phyloP scores from a whole-genome alignment of 108 stramenopile genomes.

The Nannochloropsis gaditana region DNA sequence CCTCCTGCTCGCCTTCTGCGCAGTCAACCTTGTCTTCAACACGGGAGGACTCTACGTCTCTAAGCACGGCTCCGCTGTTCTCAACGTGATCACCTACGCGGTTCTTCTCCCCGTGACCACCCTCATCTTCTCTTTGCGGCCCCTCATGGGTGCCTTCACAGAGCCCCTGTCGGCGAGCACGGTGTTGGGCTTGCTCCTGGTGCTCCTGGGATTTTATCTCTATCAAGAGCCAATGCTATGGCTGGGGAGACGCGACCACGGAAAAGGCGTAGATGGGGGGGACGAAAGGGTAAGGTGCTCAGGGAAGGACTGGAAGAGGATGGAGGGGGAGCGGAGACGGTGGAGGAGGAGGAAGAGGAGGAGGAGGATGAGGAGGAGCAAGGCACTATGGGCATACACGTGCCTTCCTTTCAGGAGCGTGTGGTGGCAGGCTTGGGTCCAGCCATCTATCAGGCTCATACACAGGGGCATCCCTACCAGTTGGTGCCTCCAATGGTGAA shows the following conservation, averaged over 20 bases:
- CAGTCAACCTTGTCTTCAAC: conserved; percentile 29
- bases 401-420: neutral
- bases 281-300: too few species aligned
- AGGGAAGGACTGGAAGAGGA: neutral
- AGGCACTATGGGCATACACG: neutral
- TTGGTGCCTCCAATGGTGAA: too few species aligned
- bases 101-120: conserved; percentile 28
- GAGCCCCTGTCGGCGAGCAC: conserved; percentile 24
- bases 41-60: conserved; percentile 20
- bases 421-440: neutral
- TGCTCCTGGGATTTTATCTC: conserved; percentile 18
- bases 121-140: conserved; percentile 22
- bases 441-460: neutral
- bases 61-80: conserved; percentile 26
- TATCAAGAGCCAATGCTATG: neutral
- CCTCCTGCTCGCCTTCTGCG: conserved; percentile 20
- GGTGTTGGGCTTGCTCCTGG: conserved; percentile 7
- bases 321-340: neutral
- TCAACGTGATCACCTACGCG: conserved; percentile 29
- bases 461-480: too few species aligned
- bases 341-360: neutral
- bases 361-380: neutral
- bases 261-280: neutral
- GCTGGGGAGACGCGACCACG: neutral
- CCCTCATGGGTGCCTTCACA: conserved; percentile 22